phyloP scores from a whole-genome alignment of 2,329 filamentous ascomycete species.

The Chaetomium olivaceum region DNA sequence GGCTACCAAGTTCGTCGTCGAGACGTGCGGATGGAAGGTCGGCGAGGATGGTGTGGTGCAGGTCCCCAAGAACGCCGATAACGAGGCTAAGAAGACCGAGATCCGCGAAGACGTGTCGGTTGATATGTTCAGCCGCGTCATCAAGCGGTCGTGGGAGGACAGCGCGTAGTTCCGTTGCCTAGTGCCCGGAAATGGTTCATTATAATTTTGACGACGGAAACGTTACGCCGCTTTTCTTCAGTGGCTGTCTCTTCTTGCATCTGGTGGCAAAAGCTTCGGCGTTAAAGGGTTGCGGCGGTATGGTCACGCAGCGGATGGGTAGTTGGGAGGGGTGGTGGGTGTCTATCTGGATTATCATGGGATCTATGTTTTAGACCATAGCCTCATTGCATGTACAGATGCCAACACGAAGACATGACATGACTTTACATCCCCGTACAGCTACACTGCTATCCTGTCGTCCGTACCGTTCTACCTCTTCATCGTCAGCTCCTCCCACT shows the following conservation, averaged over 20 bases:
- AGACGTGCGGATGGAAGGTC: conserved; percentile 85
- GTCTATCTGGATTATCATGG: conserved; percentile 24
- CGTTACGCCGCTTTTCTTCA: conserved; percentile 17
- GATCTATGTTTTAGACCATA: conserved; percentile 29
- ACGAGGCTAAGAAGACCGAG: conserved; percentile 93
- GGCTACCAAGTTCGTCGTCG: conserved; percentile 75
- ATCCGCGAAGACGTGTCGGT: conserved; percentile 94
- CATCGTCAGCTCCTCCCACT: conserved; percentile 79
- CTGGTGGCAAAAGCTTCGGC: conserved; percentile 36
- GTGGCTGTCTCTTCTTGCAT: conserved; percentile 33
- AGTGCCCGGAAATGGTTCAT: conserved; percentile 1
- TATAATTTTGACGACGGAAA: conserved; percentile 21
- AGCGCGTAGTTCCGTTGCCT: conserved; percentile 51
- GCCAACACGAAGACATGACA: conserved; percentile 28
- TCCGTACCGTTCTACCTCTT: conserved; percentile 36
- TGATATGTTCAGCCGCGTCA: conserved; percentile 78
- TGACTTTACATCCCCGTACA: conserved; percentile 7
- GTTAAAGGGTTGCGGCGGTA: conserved; percentile 33
- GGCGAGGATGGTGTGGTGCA: conserved; percentile 65
- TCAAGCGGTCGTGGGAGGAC: conserved; percentile 85
- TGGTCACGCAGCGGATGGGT: conserved; percentile 26
- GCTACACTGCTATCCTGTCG: background rate
- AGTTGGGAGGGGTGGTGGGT: conserved; percentile 25
- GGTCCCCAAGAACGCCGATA: conserved; percentile 91
- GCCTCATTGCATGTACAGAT: conserved; percentile 27